phyloP scores from a whole-genome alignment of 2,329 filamentous ascomycete species.

The Zopfia rhizophila region DNA sequence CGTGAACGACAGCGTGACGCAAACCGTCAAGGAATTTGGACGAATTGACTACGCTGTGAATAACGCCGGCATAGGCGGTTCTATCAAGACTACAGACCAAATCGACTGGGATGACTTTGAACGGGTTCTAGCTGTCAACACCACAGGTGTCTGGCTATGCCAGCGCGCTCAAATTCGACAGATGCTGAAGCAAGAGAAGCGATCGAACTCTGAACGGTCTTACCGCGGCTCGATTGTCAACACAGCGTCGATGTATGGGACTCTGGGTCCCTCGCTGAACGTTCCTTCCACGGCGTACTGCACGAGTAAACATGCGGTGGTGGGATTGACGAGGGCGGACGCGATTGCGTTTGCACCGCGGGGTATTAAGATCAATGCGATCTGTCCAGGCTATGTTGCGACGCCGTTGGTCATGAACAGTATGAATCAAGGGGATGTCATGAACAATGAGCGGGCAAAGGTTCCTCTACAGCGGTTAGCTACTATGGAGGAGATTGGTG shows the following conservation, averaged over 20 bases:
- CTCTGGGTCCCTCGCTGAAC: slow-evolving; percentile 51
- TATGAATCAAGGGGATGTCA: slow-evolving; percentile 33
- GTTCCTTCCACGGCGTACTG: slow-evolving; percentile 60
- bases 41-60: slow-evolving; percentile 67
- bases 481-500: slow-evolving; percentile 73
- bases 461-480: slow-evolving; percentile 61
- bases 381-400: slow-evolving; percentile 65
- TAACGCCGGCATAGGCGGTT: slow-evolving; percentile 63
- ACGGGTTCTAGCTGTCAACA: slow-evolving; percentile 63
- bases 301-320: slow-evolving; percentile 64
- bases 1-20: slow-evolving; percentile 57
- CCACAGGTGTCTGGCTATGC: slow-evolving; percentile 68
- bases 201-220: slow-evolving; percentile 34
- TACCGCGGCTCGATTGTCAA: slow-evolving; percentile 66
- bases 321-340: slow-evolving; percentile 66
- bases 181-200: slow-evolving; percentile 63
- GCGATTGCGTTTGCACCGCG: slow-evolving; percentile 62
- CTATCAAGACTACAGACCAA: slow-evolving; percentile 57
- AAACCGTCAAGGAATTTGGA: slow-evolving; percentile 59
- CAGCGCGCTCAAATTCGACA: slow-evolving; percentile 63
- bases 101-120: slow-evolving; percentile 61
- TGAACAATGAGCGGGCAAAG: slow-evolving; percentile 51
- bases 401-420: slow-evolving; percentile 52
- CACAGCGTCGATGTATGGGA: slow-evolving; percentile 63
- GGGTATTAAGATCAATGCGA: slow-evolving; percentile 68